Conservation (phyloP, 2,329 filamentous ascomycete genomes). For the Dothideomycetes sp. region DNA sequence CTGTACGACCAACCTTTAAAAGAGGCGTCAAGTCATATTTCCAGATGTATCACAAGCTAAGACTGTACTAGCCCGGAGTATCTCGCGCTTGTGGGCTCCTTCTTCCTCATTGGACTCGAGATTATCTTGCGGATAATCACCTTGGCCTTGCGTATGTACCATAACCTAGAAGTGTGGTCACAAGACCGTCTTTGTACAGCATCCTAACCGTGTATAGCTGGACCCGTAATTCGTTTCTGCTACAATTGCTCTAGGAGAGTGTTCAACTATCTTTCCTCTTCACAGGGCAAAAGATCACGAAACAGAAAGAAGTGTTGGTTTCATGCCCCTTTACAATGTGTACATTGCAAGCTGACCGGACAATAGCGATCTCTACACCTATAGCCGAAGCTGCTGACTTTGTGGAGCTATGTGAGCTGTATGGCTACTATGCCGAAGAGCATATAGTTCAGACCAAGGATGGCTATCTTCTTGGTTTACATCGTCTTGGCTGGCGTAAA, state of each 20-base stretch:
- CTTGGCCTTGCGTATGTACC: slow-evolving; percentile 73
- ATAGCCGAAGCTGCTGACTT: slow-evolving; percentile 86
- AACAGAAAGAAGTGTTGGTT: slow-evolving; percentile 51
- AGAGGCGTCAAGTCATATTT: too few species aligned
- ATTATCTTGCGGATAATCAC: slow-evolving; percentile 76
- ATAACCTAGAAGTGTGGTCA: too few species aligned
- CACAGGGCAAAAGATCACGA: slow-evolving; percentile 56
- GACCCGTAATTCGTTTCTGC: slow-evolving; percentile 68
- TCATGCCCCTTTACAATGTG: neutral
- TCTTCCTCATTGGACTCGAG: slow-evolving; percentile 73
- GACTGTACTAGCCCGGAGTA: slow-evolving; percentile 53
- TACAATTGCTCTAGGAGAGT: slow-evolving; percentile 72
- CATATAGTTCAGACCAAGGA: slow-evolving; percentile 92
- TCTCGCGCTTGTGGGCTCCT: slow-evolving; percentile 71
- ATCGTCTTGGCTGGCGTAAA: slow-evolving; percentile 71
- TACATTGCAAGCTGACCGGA: neutral
- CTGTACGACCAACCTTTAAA: too few species aligned
- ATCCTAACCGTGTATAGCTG: slow-evolving; percentile 43
- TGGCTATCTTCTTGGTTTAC: slow-evolving; percentile 83
- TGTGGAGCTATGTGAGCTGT: slow-evolving; percentile 82
- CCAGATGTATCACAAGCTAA: too few species aligned
- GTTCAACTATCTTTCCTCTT: slow-evolving; percentile 69
- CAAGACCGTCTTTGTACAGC: too few species aligned
- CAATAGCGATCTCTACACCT: slow-evolving; percentile 29
- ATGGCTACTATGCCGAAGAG: slow-evolving; percentile 88